phyloP scores from a whole-genome alignment of 2,329 filamentous ascomycete species.

The Diaporthe sp. region DNA sequence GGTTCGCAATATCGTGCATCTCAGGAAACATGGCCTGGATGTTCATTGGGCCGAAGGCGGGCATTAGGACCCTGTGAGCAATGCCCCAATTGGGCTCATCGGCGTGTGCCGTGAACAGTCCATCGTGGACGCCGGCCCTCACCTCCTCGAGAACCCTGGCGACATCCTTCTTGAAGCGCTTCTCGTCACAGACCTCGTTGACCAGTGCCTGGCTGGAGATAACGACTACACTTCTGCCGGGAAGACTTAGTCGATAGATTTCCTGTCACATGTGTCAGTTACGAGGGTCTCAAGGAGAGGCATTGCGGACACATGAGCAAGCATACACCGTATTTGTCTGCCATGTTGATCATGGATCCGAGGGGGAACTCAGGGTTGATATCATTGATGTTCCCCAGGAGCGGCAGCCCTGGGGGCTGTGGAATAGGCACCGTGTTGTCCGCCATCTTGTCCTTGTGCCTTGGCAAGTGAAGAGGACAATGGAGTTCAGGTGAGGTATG shows the following conservation, averaged over 20 bases:
- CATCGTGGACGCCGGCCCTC: slow-evolving; percentile 72
- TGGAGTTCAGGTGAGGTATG: not conserved
- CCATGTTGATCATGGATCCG: slow-evolving; percentile 68
- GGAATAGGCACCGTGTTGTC: slow-evolving; percentile 65
- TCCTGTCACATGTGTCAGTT: slow-evolving; percentile 43
- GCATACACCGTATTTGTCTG: slow-evolving; percentile 74
- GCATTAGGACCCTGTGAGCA: slow-evolving; percentile 75
- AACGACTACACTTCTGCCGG: slow-evolving; percentile 37
- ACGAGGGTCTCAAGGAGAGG: slow-evolving; percentile 13
- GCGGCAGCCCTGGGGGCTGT: slow-evolving; percentile 72
- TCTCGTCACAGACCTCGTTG: slow-evolving; percentile 74
- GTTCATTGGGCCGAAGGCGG: slow-evolving; percentile 77
- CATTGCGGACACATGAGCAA: not conserved
- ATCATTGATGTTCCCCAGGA: slow-evolving; percentile 76
- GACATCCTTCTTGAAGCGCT: slow-evolving; percentile 72
- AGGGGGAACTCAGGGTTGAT: slow-evolving; percentile 72
- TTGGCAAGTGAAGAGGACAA: slow-evolving; percentile 3
- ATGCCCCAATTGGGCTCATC: slow-evolving; percentile 75
- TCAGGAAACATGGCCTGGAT: slow-evolving; percentile 79
- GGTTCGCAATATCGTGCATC: slow-evolving; percentile 77
- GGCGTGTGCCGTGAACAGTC: slow-evolving; percentile 68
- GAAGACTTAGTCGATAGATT: slow-evolving; percentile 41
- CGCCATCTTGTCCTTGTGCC: slow-evolving; percentile 35
- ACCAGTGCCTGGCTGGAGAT: slow-evolving; percentile 56
- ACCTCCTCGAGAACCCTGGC: slow-evolving; percentile 66